These are phyloP conservation scores for Didymosphaeria variabile DNA, from an alignment of 2,329 filamentous ascomycete genomes.

Conservation along the genomic window DNA sequence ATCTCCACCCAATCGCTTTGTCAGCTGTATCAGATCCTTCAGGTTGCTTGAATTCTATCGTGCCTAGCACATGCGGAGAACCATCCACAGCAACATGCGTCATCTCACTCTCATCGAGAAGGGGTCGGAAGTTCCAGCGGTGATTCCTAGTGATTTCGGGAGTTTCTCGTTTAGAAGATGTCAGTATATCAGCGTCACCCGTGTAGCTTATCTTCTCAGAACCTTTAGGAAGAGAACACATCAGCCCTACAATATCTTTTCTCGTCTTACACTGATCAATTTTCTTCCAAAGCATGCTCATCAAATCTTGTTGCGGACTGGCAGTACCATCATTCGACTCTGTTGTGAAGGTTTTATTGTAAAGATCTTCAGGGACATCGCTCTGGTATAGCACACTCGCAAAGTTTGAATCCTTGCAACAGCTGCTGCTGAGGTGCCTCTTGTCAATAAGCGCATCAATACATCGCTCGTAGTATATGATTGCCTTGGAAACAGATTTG, in stretches of 20 bases:
- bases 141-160: background rate
- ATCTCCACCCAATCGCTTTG: background rate
- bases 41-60: constrained; percentile 1
- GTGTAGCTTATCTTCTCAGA: background rate
- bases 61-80: background rate
- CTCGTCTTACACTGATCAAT: background rate
- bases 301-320: background rate
- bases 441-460: background rate
- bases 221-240: background rate
- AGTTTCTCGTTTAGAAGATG: background rate
- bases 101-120: background rate
- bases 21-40: background rate
- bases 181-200: too few species aligned
- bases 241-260: background rate
- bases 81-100: background rate
- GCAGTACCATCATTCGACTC: background rate
- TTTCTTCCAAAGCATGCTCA: background rate
- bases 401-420: background rate
- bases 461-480: background rate
- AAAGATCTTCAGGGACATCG: background rate
- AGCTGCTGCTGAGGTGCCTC: background rate
- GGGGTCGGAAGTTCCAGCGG: constrained; percentile 1
- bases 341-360: background rate
- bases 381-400: background rate
- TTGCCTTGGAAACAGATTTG: background rate